Evolutionary conservation across 768 basidiomycete genomes (phyloP), one percentile per base, ranked within the genome.

Genomic region (Lentinula detonsa): DNA sequence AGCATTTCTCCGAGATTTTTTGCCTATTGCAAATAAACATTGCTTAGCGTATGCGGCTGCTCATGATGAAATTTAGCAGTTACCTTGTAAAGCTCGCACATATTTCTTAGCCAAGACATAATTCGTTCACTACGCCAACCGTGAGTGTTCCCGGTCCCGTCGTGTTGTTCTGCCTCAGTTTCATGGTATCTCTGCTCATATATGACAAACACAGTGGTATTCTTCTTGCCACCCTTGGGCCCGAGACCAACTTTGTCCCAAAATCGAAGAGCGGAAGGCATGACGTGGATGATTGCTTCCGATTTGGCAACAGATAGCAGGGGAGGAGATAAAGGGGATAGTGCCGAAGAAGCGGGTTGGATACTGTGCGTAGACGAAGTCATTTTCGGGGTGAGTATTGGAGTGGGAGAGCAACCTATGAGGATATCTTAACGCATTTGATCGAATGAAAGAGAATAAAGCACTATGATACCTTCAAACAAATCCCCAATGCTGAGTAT

Each of bases 171-270:
- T 7, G 23, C 15, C 9, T 40, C 53, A 23, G 76, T n/a, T 78
- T 78, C 21, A 42, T 7, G 23, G 40, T 77, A 75, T 1, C 78
- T 79, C 9, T 85, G 83, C 65, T 93, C 90, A 58, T 84, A 88
- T 51, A 93, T 73, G 0, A 86, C 83, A 70, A 86, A 91, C 1
- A 82, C 83, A 1, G 77, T 80, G 4, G 90, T 77, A 65, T 93
- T 79, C 72, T 94, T 93, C 61, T 74, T 76, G 6, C 93, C 93
- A 39, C 81, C 81, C 51, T 81, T 78, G 0, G 93, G 93, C 15
- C 78, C 77, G 48, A 95, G 69, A 0, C 90, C 91, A 11, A 93
- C 78, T 69, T 92, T 94, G 65, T 90, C 87, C 92, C 93, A 94
- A 70, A 93, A 94, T 2, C 86, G 80, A 23, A 94, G 68, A 0